Base-by-base conservation (phyloP, 139 green algal species). In the Chara braunii region DNA sequence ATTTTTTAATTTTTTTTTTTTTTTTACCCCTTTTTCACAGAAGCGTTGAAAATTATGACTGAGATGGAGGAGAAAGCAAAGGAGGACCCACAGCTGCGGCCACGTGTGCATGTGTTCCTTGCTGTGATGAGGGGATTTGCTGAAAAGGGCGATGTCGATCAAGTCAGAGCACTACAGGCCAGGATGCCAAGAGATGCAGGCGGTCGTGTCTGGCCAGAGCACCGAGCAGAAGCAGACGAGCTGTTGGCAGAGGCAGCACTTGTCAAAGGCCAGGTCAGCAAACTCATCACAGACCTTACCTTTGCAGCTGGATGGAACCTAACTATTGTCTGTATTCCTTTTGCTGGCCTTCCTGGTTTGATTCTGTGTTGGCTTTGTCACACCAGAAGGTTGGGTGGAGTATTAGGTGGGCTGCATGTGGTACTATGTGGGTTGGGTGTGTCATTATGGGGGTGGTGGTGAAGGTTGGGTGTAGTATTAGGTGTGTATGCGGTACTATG, bases 171-270 rank as follows among this genome's bases (percentile, higher is more conserved):
- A 30, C 51, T 72, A 3, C 33, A 52, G 11, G 53, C 4, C 24
- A n/a, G 63, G 1, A 14, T 72, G 2, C 9, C 55, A 30, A 33
- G 22, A 33, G 34, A 68, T 32, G 50, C 63, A 14, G 37, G 23
- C 24, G 63, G 63, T 24, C 12, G 31, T 18, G 63, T 72, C 35
- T 72, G 63, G 63, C 63, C 37, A 12, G 63, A 72, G 63, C 52
- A 72, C 35, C 31, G 22, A 35, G n/a, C 23, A 11, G 63, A 72
- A 37, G 63, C 63, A 9, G 22, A 71, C 12, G 63, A 72, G 51
- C 63, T 72, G 7, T 52, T 72, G 14, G 33, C 65, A 36, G 63
- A 72, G 51, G 63, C 63, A 12, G 52, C 63, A 5, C 32, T 70
- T 30, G 2, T 56, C 0, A 30, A 35, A 4, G 61, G 61, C 31